Evolutionary conservation across 2,329 filamentous ascomycete species (phyloP), one percentile per base, ranked within the genome.

Genomic region (Paraconiothyrium brasiliense): DNA sequence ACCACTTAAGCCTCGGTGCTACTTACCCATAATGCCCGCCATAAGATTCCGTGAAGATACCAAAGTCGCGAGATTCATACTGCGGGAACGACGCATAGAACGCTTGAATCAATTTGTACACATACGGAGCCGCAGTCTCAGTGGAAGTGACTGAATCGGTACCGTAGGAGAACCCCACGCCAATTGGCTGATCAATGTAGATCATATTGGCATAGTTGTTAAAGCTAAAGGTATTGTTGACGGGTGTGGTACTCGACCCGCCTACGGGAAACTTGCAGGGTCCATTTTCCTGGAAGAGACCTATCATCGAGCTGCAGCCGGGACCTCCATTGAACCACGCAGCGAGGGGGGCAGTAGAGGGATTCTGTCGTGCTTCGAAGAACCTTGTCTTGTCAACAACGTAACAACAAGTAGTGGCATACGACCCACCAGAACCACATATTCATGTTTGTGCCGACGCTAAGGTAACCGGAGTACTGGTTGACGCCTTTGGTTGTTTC

Each of bases 101-200:
- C 5, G 85, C 86, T 69, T 88, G 86, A 34, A 88, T 73, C 0
- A 84, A 83, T 68, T 84, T 84, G 83, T 84, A 88, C 73, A 88
- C 85, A 62, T 84, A 84, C 0, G 84, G 84, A 11, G 85, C 85
- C 10, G 85, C 85, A 62, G 74, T 77, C 10, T 76, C 64, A 5
- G 85, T 87, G 10, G 83, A 79, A 66, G 84, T 84, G 4, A 84
- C 82, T 6, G 80, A 82, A 64, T 84, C 85, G 2, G 85, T 87
- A 10, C 85, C 85, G 68, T 87, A 88, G 34, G 83, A 86, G 71
- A 88, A 87, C 3, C 87, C 86, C 4, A 86, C 84, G 60, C 87
- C 84, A 20, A 82, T 84, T 8, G 86, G 90, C 75, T 91, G 87
- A 69, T 92, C 89, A 67, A 92, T 85, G 75, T 89, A 91, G n/a